Conservation (phyloP, 2,329 filamentous ascomycete genomes). For the Fusarium sp. region DNA sequence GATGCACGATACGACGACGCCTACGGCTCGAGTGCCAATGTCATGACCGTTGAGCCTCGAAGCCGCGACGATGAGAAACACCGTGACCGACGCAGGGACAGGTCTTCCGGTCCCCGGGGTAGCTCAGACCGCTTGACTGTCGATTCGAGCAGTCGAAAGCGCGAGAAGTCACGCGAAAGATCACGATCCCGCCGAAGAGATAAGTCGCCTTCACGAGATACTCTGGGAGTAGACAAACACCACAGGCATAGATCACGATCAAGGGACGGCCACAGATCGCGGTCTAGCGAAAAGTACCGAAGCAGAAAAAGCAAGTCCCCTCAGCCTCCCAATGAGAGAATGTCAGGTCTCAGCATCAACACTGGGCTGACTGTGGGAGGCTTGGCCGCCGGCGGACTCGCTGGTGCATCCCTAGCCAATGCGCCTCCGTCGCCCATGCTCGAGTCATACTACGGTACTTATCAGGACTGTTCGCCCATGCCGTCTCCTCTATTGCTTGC, state of each 20-base stretch:
- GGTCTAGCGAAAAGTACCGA: slow-evolving; percentile 24
- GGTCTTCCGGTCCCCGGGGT: slow-evolving; percentile 22
- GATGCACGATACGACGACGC: slow-evolving; percentile 46
- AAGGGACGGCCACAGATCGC: slow-evolving; percentile 26
- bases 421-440: slow-evolving; percentile 84
- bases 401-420: slow-evolving; percentile 56
- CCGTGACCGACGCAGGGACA: slow-evolving; percentile 46
- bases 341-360: slow-evolving; percentile 62
- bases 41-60: slow-evolving; percentile 54
- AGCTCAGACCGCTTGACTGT: slow-evolving; percentile 37
- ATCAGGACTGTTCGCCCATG: slow-evolving; percentile 94
- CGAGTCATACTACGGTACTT: slow-evolving; percentile 92
- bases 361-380: slow-evolving; percentile 46
- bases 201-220: slow-evolving; percentile 29
- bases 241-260: slow-evolving; percentile 27
- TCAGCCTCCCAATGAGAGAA: slow-evolving; percentile 57
- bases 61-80: slow-evolving; percentile 47
- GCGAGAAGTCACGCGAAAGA: slow-evolving; percentile 39
- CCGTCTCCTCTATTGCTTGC: slow-evolving; percentile 77
- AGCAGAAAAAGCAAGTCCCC: slow-evolving; percentile 53
- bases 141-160: slow-evolving; percentile 33
- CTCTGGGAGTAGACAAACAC: slow-evolving; percentile 20
- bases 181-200: slow-evolving; percentile 35
- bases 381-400: slow-evolving; percentile 36
- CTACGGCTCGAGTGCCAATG: slow-evolving; percentile 48